phyloP scores from a whole-genome alignment of 208 protist genomes.

The Leptomonas pyrrhocoris region DNA sequence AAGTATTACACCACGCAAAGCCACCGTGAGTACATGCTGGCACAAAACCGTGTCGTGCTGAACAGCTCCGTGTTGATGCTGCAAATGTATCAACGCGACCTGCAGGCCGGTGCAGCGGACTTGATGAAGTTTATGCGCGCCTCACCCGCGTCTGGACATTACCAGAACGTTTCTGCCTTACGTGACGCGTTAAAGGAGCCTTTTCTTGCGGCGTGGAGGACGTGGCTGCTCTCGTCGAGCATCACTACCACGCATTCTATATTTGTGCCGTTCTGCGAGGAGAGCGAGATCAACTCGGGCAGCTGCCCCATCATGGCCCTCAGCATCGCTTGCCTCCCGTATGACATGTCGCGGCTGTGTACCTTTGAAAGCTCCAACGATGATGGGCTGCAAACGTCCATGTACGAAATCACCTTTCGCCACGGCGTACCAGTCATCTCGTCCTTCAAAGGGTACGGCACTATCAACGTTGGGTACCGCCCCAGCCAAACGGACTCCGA shows the following conservation, averaged over 20 bases:
- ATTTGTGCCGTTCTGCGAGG: conserved; percentile 44
- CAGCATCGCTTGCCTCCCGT: conserved; percentile 21
- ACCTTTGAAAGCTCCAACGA: conserved; percentile 29
- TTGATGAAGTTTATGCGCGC: conserved; percentile 34
- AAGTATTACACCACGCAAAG: conserved; percentile 35
- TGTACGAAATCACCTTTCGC: conserved; percentile 14
- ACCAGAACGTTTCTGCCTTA: conserved; percentile 17
- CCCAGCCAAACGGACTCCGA: conserved; percentile 6
- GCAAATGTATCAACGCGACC: conserved; percentile 22
- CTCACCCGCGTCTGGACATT: background rate
- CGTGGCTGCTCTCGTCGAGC: conserved; percentile 30
- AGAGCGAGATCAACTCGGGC: conserved; percentile 5
- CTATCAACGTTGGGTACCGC: conserved; percentile 5
- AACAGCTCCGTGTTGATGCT: conserved; percentile 49
- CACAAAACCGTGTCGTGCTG: conserved; percentile 45
- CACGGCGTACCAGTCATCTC: background rate
- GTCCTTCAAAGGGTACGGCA: background rate
- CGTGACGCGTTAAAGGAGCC: conserved; percentile 25
- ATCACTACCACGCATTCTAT: conserved; percentile 29
- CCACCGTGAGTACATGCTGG: conserved; percentile 21
- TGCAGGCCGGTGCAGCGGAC: conserved; percentile 18
- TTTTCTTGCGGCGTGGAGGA: conserved; percentile 40
- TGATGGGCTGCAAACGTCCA: conserved; percentile 8
- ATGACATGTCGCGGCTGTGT: conserved; percentile 4
- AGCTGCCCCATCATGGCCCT: conserved; percentile 39